These are phyloP conservation scores for Golubevia sp. DNA, from an alignment of 1,284 basidiomycete genomes.

Conservation along the genomic window DNA sequence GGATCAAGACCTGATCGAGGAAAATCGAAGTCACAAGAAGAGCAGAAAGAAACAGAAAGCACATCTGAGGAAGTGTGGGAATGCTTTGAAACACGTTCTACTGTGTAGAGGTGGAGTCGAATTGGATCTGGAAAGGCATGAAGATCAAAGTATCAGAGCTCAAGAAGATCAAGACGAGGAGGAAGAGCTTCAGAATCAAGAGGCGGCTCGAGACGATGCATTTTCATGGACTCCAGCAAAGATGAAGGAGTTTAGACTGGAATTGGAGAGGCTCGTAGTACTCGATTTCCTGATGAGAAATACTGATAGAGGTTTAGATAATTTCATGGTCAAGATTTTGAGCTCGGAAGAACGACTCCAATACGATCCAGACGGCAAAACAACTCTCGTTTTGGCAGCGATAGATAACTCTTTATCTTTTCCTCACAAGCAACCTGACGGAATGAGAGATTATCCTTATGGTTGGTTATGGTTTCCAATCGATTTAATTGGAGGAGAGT, in stretches of 20 bases:
- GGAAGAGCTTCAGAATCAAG: slow-evolving; percentile 40
- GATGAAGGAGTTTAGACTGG: slow-evolving; percentile 79
- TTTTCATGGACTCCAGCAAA: slow-evolving; percentile 80
- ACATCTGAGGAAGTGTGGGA: slow-evolving; percentile 37
- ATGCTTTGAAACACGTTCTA: slow-evolving; percentile 40
- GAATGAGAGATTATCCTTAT: slow-evolving; percentile 87
- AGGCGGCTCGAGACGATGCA: slow-evolving; percentile 68
- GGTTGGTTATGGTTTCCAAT: slow-evolving; percentile 84
- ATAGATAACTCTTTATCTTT: slow-evolving; percentile 93
- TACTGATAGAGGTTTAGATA: slow-evolving; percentile 66
- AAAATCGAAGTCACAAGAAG: slow-evolving; percentile 64
- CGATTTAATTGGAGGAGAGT: slow-evolving; percentile 74
- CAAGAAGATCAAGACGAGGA: slow-evolving; percentile 34
- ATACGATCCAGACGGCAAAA: too few relatives aligned
- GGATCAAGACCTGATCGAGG: slow-evolving; percentile 75
- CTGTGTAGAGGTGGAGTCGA: slow-evolving; percentile 72
- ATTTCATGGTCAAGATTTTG: slow-evolving; percentile 59
- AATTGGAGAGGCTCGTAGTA: slow-evolving; percentile 81
- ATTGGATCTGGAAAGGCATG: slow-evolving; percentile 73
- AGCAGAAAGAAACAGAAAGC: slow-evolving; percentile 42
- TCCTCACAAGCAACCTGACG: slow-evolving; percentile 73
- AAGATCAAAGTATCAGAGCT: slow-evolving; percentile 44
- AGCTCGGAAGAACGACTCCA: too few relatives aligned
- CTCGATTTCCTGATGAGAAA: slow-evolving; percentile 86
- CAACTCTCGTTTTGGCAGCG: slow-evolving; percentile 62